Base-by-base conservation (phyloP, 164 flowering plant genomes). In the Brasenia schreberi region DNA sequence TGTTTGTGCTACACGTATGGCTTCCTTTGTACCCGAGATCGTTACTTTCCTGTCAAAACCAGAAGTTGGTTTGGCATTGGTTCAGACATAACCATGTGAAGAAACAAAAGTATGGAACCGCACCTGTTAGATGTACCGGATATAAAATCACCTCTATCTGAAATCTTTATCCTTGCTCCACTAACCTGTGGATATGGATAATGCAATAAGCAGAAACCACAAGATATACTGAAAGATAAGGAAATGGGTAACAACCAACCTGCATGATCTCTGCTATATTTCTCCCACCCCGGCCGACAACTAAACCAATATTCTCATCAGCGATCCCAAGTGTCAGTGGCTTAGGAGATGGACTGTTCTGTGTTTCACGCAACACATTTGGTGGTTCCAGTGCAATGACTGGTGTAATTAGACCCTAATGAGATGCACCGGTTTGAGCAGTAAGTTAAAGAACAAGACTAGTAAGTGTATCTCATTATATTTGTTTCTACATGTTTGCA, bases 271-370 rank as follows among this genome's bases (percentile, higher is more conserved):
- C 97, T 80, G 78, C 79, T 45, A 94, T 79, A 65, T 77, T 94
- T 77, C 94, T 85, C 71, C 99, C 99, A 68, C 90, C 96, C 65
- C 96, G 96, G 61, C 97, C 99, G 68, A 94, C 86, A 66, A 94
- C 92, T 62, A 90, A 74, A 6, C 97, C 99, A 65, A 94, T 84
- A 77, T 91, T 97, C 72, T 82, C 96, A 76, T 94, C 97, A 12
- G 97, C 83, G 72, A 94, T 79, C 33, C 96, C 96, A 74, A 94
- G 85, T 6, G 94, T 94, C 72, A 91, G 68, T 7, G 63, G 33
- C 27, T 61, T 61, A 18, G 63, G 17, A 61, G 33, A 4, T 0
- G 94, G 82, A 70, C 80, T 86, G 63, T 73, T 79, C 43, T 73
- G 82, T 58, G 87, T 96, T 68, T 94, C 99, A 87, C 88, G 78